Percentiles rank a stretch among this genome's conserved stretches.
phyloP scores from a whole-genome alignment of 305 asterid genomes.

The Solanum chacoense region DNA sequence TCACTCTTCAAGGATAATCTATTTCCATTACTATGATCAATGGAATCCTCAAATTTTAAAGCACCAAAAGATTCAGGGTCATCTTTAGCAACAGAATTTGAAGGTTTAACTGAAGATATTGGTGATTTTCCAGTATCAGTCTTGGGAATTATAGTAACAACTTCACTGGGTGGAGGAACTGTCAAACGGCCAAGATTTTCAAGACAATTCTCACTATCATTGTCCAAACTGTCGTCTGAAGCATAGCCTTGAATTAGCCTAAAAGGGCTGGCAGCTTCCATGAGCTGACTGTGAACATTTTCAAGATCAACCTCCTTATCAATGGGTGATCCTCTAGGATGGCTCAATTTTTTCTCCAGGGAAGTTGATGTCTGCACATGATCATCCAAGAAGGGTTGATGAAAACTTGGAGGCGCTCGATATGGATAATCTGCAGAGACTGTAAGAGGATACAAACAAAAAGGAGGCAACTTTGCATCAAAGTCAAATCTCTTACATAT shows the following conservation, averaged over 20 bases:
- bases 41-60: conserved; percentile 15
- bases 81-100: conserved; percentile 10
- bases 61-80: conserved; percentile 13
- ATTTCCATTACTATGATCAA: conserved; percentile 17
- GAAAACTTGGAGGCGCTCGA: conserved; percentile 7
- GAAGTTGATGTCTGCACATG: conserved; percentile 16
- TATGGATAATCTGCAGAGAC: conserved; percentile 21
- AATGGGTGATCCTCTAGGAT: conserved; percentile 17
- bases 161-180: conserved; percentile 12
- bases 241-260: conserved; percentile 54
- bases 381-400: conserved; percentile 14
- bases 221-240: conserved; percentile 41
- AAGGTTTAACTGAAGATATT: neutral
- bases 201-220: conserved; percentile 21
- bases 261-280: conserved; percentile 31
- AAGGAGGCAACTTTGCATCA: conserved; percentile 5
- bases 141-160: conserved; percentile 1
- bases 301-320: conserved; percentile 20
- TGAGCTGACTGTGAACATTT: conserved; percentile 28
- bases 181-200: conserved; percentile 16
- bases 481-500: neutral
- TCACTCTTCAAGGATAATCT: conserved; percentile 18
- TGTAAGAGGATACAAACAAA: conserved; percentile 15
- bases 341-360: conserved; percentile 10
- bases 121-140: neutral